Evolutionary conservation across 2,329 filamentous ascomycete genomes (phyloP), one percentile per base, ranked within the genome.

Genomic region (Ascochyta rabiei): DNA sequence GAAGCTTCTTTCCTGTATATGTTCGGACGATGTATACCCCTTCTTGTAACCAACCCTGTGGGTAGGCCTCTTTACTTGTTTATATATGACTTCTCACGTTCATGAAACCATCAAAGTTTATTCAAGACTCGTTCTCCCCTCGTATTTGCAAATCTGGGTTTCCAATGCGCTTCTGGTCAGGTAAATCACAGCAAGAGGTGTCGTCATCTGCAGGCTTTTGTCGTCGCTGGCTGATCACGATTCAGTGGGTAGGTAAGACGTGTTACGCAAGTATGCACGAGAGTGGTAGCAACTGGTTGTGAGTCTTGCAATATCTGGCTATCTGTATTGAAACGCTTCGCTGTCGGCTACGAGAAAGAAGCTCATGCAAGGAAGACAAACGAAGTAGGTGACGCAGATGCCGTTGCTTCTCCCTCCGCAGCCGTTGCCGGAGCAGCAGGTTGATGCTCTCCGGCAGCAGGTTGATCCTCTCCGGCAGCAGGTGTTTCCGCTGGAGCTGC

Each of bases 11-110:
- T 45, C 19, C 38, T 59, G 61, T 61, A 61, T 52, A 56, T 62
- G 57, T 8, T 59, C 57, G 47, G 48, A 55, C 26, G 43, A 49
- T 56, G 50, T 64, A 59, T 62, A 64, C 57, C 59, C 61, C 49
- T 48, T 56, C 45, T 46, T 45, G 34, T 15, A 33, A 26, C 39
- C 46, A 30, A n/a, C 26, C 40, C 51, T 45, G 45, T n/a, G 51
- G 51, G 28, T 39, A 6, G 51, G 33, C 28, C 12, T 12, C n/a
- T 47, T 47, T 35, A 49, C 35, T 42, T 55, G 41, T 50, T 33
- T 15, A 39, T 10, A 45, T 13, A 50, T 49, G 48, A 2, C 9
- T 55, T 47, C 35, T 3, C 19, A 54, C 26, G 40, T 43, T 33
- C 33, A 48, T 15, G 43, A 44, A 37, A 37, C 13, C 31, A 46